Evolutionary conservation across 495 filamentous ascomycete genomes (phyloP).

Genomic region (Chaetomium fimeti): DNA sequence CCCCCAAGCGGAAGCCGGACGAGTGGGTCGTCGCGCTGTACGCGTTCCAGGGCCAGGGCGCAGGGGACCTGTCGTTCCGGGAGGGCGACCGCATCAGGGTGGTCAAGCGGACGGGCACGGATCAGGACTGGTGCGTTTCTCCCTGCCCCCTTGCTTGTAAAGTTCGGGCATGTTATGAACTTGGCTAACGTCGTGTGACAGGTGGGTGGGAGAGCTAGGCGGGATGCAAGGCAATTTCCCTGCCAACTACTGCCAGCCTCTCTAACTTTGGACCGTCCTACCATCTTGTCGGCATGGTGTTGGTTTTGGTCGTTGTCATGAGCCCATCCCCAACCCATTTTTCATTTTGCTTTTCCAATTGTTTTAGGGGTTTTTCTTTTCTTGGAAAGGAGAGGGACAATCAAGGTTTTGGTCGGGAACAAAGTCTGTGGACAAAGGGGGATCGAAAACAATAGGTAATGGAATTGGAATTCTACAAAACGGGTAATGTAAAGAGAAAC

Average conservation of each 20-base stretch:
- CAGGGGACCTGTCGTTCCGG: constrained; percentile 74
- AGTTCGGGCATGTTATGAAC: no score
- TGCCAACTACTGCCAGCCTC: constrained; percentile 76
- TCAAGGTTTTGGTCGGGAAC: background rate
- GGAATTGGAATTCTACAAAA: background rate
- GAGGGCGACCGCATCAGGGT: constrained; percentile 86
- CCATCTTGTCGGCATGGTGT: background rate
- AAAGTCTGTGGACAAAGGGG: background rate
- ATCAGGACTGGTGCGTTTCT: constrained; percentile 69
- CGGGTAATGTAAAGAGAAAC: background rate
- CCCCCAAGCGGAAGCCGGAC: constrained; percentile 60
- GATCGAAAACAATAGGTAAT: background rate
- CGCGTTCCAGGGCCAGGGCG: constrained; percentile 68
- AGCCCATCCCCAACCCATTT: background rate
- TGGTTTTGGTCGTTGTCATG: background rate
- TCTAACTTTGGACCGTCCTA: background rate
- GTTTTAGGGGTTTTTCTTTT: background rate
- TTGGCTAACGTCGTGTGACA: background rate
- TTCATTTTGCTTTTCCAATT: no score
- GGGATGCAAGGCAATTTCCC: constrained; percentile 79
- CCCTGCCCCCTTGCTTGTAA: background rate
- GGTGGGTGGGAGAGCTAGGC: constrained; percentile 80
- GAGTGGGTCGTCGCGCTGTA: constrained; percentile 79
- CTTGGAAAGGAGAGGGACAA: background rate
- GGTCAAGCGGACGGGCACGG: constrained; percentile 77